Conservation (phyloP, 441 rosid species). For the Aquilaria agallochum region DNA sequence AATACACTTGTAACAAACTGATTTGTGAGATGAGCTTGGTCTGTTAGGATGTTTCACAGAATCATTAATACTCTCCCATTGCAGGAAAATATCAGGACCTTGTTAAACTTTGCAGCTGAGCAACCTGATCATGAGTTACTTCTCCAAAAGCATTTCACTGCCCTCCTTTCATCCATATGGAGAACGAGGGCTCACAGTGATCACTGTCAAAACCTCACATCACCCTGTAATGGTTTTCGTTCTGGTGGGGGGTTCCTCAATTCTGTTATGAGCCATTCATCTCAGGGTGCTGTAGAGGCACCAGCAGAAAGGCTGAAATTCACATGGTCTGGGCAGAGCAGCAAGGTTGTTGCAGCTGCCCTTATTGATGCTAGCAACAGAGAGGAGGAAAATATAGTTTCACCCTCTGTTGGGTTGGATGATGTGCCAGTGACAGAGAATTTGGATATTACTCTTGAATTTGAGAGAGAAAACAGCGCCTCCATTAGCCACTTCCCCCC, state of each 20-base stretch:
- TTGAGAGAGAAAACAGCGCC: conserved; percentile 47
- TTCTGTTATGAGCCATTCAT: conserved; percentile 32
- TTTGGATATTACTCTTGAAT: conserved; percentile 73
- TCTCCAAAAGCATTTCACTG: conserved; percentile 90
- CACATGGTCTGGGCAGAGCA: conserved; percentile 44
- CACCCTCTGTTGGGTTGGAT: conserved; percentile 38
- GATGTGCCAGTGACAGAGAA: conserved; percentile 38
- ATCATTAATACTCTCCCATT: conserved; percentile 25
- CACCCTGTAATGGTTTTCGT: conserved; percentile 46
- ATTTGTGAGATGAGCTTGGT: too few species aligned
- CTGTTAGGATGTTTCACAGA: not conserved
- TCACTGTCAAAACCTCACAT: conserved; percentile 25
- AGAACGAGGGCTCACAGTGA: conserved; percentile 36
- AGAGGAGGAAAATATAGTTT: conserved; percentile 31
- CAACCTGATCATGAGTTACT: conserved; percentile 87
- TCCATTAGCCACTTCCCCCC: conserved; percentile 48
- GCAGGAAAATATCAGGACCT: conserved; percentile 83
- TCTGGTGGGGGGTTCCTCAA: conserved; percentile 45
- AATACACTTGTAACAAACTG: too few species aligned
- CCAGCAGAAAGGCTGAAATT: conserved; percentile 50
- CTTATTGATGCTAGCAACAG: conserved; percentile 52
- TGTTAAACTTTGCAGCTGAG: conserved; percentile 67
- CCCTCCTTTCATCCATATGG: conserved; percentile 85
- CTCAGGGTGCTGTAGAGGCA: conserved; percentile 34
- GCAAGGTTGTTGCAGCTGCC: conserved; percentile 65